A percentile compares a stretch with the other conserved stretches of the same genome.
Conservation (phyloP, 106 monocot genomes). For the Dendrobium nobile region DNA sequence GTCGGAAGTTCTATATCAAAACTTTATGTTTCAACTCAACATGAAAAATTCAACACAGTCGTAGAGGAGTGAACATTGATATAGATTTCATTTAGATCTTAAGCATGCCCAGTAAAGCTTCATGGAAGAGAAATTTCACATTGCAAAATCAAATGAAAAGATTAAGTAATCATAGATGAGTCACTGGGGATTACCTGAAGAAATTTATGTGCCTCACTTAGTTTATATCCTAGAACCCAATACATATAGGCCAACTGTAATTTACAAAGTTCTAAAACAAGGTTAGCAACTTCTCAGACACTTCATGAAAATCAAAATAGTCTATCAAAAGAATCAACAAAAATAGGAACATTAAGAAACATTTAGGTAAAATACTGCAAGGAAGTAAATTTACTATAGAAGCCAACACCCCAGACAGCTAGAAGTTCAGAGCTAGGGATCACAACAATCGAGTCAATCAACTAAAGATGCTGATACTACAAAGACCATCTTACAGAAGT, state of each 20-base stretch:
- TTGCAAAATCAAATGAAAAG: neutral
- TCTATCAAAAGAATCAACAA: neutral
- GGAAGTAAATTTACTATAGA: neutral
- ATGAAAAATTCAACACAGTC: neutral
- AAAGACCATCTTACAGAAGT: neutral
- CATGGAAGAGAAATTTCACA: neutral
- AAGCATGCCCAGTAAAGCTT: neutral
- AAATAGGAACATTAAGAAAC: neutral
- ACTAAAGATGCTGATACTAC: neutral
- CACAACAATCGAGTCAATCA: neutral
- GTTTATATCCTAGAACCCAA: conserved; percentile 74
- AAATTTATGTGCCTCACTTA: conserved; percentile 55
- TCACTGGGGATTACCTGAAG: conserved; percentile 46
- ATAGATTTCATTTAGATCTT: neutral
- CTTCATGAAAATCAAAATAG: neutral
- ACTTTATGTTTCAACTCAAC: neutral
- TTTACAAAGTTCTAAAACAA: conserved; percentile 4
- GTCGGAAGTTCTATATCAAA: neutral
- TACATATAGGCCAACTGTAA: conserved; percentile 85
- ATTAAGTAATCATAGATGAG: neutral
- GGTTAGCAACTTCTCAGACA: conserved; percentile 5
- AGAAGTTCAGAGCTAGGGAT: neutral
- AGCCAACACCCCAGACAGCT: neutral
- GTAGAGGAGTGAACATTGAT: neutral
- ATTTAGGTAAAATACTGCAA: neutral